phyloP scores from a whole-genome alignment of 768 basidiomycete genomes.

The Leccinum fibrillosum region DNA sequence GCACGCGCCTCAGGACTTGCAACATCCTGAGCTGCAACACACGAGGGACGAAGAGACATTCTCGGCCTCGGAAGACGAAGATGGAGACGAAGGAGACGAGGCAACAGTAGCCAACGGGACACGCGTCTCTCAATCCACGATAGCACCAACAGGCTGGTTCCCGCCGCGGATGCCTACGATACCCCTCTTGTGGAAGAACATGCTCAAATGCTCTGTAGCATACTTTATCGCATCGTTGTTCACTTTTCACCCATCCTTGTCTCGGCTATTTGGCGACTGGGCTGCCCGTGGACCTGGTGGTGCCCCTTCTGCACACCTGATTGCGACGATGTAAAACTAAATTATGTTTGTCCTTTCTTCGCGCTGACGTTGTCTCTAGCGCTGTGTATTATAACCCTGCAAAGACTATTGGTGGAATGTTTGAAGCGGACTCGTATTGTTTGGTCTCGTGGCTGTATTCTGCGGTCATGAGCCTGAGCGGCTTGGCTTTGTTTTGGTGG shows the following conservation, averaged over 20 bases:
- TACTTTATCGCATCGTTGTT: slow-evolving; percentile 91
- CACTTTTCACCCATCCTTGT: slow-evolving; percentile 80
- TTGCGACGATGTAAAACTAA: slow-evolving; percentile 72
- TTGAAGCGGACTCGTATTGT: slow-evolving; percentile 86
- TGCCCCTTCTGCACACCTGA: slow-evolving; percentile 81
- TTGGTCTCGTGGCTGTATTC: slow-evolving; percentile 67
- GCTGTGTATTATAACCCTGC: slow-evolving; percentile 92
- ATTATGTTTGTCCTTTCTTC: neutral
- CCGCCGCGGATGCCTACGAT: slow-evolving; percentile 34
- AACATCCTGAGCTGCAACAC: neutral
- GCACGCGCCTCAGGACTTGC: neutral
- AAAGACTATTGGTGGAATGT: slow-evolving; percentile 88
- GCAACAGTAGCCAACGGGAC: neutral
- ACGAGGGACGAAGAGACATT: slow-evolving; percentile 12
- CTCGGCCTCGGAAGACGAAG: slow-evolving; percentile 10
- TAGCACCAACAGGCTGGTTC: slow-evolving; percentile 4
- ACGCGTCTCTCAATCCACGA: slow-evolving; percentile 7
- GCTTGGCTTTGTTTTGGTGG: slow-evolving; percentile 79
- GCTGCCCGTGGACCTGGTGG: slow-evolving; percentile 46
- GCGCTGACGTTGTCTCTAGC: slow-evolving; percentile 34
- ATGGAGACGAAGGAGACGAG: slow-evolving; percentile 3
- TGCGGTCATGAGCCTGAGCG: slow-evolving; percentile 66
- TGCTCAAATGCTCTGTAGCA: slow-evolving; percentile 88
- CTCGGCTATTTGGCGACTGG: slow-evolving; percentile 63
- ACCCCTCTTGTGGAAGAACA: slow-evolving; percentile 58